phyloP scores from a whole-genome alignment of 2,329 filamentous ascomycete genomes.

The Fusarium sulawesiense region DNA sequence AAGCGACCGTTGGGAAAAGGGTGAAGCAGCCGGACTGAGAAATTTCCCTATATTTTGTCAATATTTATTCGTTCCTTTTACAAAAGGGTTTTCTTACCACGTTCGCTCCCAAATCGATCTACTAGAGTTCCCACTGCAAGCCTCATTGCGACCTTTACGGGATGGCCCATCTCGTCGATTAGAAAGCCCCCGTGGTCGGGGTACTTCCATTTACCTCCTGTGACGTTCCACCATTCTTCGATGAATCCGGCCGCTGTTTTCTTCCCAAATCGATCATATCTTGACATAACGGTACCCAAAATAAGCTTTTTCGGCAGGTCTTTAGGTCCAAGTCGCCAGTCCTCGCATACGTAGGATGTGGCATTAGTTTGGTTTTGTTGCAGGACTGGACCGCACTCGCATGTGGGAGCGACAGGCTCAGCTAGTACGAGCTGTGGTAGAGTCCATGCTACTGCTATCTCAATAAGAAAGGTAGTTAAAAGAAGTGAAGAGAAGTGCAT shows the following conservation, averaged over 20 bases:
- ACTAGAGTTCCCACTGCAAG: not conserved
- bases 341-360: not conserved
- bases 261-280: not conserved
- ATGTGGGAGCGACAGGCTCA: too few relatives aligned
- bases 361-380: too few relatives aligned
- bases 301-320: not conserved
- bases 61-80: too few relatives aligned
- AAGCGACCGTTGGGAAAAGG: too few relatives aligned
- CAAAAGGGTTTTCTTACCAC: too few relatives aligned
- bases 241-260: not conserved
- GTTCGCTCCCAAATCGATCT: accelerated
- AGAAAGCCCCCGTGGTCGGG: accelerated
- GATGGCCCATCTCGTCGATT: accelerated
- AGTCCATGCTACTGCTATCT: too few relatives aligned
- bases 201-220: not conserved
- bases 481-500: too few relatives aligned
- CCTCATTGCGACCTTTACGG: not conserved
- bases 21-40: too few relatives aligned
- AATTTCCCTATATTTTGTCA: too few relatives aligned
- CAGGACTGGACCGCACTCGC: too few relatives aligned
- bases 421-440: too few relatives aligned
- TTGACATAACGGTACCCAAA: not conserved
- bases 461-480: too few relatives aligned
- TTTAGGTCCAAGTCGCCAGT: accelerated
- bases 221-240: accelerated